Evolutionary conservation across 139 green algal species (phyloP), one percentile per base, ranked within the genome.

Genomic region (Chlamydomonas sp.): DNA sequence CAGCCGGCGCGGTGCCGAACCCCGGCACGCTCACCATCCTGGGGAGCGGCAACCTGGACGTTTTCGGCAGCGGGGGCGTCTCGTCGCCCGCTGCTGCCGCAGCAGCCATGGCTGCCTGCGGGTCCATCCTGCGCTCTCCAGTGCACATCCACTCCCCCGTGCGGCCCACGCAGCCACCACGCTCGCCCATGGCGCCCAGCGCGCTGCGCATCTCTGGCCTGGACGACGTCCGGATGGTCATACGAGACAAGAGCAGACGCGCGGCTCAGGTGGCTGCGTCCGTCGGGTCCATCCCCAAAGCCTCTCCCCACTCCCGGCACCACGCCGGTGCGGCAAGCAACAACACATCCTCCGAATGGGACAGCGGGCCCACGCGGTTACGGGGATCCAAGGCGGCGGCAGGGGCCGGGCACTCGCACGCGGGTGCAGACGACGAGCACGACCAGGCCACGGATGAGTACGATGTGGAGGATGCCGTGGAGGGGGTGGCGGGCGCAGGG

Each of bases 181-280:
- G 77, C 77, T 85, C 85, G 4, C 78, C 85, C 68, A 84, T 85
- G 77, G 85, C 67, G 7, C 49, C 58, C 58, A n/a, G 9, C 1
- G 62, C 49, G 7, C 63, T 84, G 85, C 77, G 88, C 15, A 62
- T 83, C 17, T 85, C 69, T 60, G 83, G 67, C 14, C 68, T 89
- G 31, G 90, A 92, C 63, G 90, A 92, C 61, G 86, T 92, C 15
- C 81, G 90, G 6, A 75, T 78, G 10, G 72, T 83, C 1, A 83
- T 84, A 68, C 80, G 80, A 61, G 90, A 92, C 73, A 92, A 92
- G 82, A 85, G 72, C 12, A 77, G 83, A 8, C 85, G 86, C 1
- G 60, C 79, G 3, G 76, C 57, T 2, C 61, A 61, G 1, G n/a
- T 71, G 10, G 89, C 86, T 18, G 20, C 31, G 71, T 86, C 88